Evolutionary conservation across 345 rosid genomes (phyloP).

Genomic region (Zanthoxylum bungeanum): DNA sequence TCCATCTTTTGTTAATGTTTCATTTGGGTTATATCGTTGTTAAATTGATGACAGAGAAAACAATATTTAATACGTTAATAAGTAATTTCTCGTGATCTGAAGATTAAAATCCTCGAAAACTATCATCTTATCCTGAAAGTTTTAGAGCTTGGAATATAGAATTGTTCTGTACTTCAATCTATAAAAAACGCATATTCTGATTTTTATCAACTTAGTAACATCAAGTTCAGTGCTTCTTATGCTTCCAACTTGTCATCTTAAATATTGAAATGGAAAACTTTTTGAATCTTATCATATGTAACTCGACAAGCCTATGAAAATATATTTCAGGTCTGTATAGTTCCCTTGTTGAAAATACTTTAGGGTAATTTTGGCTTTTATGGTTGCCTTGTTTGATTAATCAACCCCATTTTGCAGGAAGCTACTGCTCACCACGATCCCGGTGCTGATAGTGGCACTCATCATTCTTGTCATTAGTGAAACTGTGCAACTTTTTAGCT

Average conservation of each 20-base stretch:
- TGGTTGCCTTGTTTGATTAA: background rate
- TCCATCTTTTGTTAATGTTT: background rate
- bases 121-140: background rate
- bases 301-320: too few species aligned
- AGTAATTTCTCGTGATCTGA: background rate
- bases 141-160: background rate
- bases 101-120: background rate
- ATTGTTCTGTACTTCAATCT: background rate
- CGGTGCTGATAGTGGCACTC: constrained; percentile 70
- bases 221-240: background rate
- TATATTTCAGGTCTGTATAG: too few species aligned
- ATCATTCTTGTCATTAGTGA: constrained; percentile 57
- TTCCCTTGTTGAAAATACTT: too few species aligned
- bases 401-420: constrained; percentile 46
- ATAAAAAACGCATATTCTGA: background rate
- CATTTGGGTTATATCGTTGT: background rate
- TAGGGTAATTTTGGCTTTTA: too few species aligned
- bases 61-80: background rate
- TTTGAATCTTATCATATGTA: too few species aligned
- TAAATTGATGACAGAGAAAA: background rate
- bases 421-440: constrained; percentile 77
- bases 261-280: background rate
- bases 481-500: constrained; percentile 39
- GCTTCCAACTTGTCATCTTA: background rate
- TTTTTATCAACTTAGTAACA: background rate